phyloP scores from a whole-genome alignment of 495 filamentous ascomycete genomes.

The Aspergillus panamensis region DNA sequence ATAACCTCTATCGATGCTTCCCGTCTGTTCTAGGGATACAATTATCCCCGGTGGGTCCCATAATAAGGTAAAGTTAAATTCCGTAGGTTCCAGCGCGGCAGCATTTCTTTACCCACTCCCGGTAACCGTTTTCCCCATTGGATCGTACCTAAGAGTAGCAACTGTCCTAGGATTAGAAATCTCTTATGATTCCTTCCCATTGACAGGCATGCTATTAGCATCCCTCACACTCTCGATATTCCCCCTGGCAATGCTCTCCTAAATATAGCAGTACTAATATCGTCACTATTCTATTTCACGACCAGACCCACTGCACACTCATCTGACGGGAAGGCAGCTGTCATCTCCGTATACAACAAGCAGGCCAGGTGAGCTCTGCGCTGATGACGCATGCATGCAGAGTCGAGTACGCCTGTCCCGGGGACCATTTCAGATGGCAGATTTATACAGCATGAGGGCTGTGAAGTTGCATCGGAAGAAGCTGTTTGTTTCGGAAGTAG shows the following conservation, averaged over 20 bases:
- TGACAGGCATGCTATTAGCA: slow-evolving; percentile 20
- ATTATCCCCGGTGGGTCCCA: too few species aligned
- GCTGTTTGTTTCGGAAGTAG: not conserved
- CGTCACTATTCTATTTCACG: slow-evolving; percentile 21
- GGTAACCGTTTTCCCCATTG: too few species aligned
- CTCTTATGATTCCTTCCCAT: slow-evolving; percentile 19
- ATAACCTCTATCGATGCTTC: too few species aligned
- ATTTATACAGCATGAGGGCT: slow-evolving; percentile 18
- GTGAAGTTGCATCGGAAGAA: not conserved
- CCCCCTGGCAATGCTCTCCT: slow-evolving; percentile 27
- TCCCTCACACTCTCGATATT: slow-evolving; percentile 26
- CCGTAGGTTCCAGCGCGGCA: too few species aligned
- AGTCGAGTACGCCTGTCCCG: slow-evolving; percentile 29
- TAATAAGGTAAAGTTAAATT: too few species aligned
- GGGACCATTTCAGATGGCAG: slow-evolving; percentile 39
- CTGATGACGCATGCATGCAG: slow-evolving; percentile 24
- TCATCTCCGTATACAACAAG: slow-evolving; percentile 49
- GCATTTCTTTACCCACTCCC: too few species aligned
- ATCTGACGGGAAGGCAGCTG: slow-evolving; percentile 26
- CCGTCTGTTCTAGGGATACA: too few species aligned
- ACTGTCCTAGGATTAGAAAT: too few species aligned
- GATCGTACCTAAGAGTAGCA: too few species aligned
- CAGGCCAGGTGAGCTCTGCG: slow-evolving; percentile 35
- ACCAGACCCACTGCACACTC: slow-evolving; percentile 26
- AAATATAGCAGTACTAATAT: slow-evolving; percentile 22